A percentile compares a stretch with the other conserved stretches of the same genome.
Evolutionary conservation across 164 flowering plant genomes (phyloP).

Genomic region (Paratinospora sagittata): DNA sequence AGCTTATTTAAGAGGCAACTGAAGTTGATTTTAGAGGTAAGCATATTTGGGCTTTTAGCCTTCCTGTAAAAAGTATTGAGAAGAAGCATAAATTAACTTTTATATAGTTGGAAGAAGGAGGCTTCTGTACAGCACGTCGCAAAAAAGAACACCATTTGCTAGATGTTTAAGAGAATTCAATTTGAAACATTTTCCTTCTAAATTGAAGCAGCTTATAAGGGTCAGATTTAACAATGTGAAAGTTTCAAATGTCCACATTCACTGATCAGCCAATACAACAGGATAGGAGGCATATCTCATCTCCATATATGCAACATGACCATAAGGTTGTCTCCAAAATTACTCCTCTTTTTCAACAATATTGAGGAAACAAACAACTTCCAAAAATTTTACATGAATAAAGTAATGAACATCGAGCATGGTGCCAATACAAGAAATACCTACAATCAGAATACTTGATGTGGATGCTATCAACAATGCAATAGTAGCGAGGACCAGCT

Average conservation of each 20-base stretch:
- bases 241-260: neutral
- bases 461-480: slow-evolving; percentile 66
- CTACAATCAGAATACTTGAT: slow-evolving; percentile 53
- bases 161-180: neutral
- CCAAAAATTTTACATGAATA: neutral
- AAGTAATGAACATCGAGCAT: neutral
- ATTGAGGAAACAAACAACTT: neutral
- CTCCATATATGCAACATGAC: neutral
- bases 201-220: too few relatives aligned
- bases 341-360: neutral
- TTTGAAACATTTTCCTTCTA: too few relatives aligned
- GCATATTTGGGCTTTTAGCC: too few relatives aligned
- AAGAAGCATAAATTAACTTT: neutral
- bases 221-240: too few relatives aligned
- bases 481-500: slow-evolving; percentile 54
- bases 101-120: neutral
- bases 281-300: too few relatives aligned
- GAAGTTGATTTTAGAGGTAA: too few relatives aligned
- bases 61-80: too few relatives aligned
- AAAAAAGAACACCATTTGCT: neutral
- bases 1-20: too few relatives aligned
- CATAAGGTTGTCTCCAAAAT: neutral
- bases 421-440: slow-evolving; percentile 19
- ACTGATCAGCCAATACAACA: neutral
- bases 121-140: neutral